A percentile compares a stretch with the other conserved stretches of the same genome.
Evolutionary conservation across 176 grass and related monocot genomes (phyloP).

Genomic region (Eleusine indica): DNA sequence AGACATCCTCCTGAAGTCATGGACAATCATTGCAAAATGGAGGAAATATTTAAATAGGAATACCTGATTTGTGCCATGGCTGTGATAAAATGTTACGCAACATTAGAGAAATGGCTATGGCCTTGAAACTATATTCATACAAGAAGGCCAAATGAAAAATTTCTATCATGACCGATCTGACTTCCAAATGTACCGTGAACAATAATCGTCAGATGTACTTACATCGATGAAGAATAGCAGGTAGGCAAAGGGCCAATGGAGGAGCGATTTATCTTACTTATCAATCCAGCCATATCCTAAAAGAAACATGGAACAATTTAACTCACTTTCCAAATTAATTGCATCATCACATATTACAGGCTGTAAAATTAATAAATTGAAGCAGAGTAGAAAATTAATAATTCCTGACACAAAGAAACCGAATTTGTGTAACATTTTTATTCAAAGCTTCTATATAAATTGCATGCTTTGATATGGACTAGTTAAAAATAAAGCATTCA

Average conservation of each 20-base stretch:
- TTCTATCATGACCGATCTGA: constrained; percentile 2
- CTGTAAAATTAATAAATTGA: background rate
- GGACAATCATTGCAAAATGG: background rate
- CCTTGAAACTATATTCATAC: background rate
- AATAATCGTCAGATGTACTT: constrained; percentile 44
- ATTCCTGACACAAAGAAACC: background rate
- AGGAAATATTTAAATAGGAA: background rate
- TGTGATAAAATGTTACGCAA: background rate
- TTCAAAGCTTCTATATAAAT: constrained; percentile 7
- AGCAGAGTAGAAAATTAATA: background rate
- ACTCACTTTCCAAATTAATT: constrained; percentile 23
- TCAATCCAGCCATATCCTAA: constrained; percentile 99
- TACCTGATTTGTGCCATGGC: background rate
- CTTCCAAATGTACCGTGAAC: constrained; percentile 19
- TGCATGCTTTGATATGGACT: background rate
- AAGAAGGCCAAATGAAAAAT: constrained; percentile 15
- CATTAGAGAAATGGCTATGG: background rate
- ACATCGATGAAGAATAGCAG: constrained; percentile 90
- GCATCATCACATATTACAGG: constrained; percentile 13
- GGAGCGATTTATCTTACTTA: constrained; percentile 99
- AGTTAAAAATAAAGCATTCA: constrained; percentile 33
- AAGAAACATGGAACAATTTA: constrained; percentile 42
- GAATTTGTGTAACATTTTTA: constrained; percentile 6
- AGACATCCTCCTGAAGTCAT: background rate
- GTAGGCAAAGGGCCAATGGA: constrained; percentile 92